Conservation (phyloP, 495 filamentous ascomycete genomes). For the Pseudevernia furfuracea region DNA sequence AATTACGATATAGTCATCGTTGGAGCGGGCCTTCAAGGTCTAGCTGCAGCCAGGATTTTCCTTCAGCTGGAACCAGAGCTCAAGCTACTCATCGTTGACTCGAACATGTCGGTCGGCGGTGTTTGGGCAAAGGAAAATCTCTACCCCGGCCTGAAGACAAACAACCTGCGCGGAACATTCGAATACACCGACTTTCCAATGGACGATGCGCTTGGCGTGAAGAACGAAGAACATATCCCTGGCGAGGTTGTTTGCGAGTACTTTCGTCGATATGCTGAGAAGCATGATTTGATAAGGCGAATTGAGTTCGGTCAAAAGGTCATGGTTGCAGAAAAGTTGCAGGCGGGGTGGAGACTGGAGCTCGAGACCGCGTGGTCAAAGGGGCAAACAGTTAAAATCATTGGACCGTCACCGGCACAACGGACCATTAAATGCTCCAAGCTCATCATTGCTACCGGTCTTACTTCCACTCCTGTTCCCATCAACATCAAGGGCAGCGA, state of each 20-base stretch:
- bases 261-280: conserved; percentile 52
- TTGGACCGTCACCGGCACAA: background rate
- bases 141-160: conserved; percentile 61
- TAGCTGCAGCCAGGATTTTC: conserved; percentile 55
- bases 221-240: conserved; percentile 58
- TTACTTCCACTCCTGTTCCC: conserved; percentile 55
- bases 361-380: conserved; percentile 15
- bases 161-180: conserved; percentile 56
- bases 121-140: conserved; percentile 59
- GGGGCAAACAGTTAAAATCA: conserved; percentile 8
- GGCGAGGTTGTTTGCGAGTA: conserved; percentile 60
- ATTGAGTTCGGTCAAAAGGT: conserved; percentile 50
- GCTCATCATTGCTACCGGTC: conserved; percentile 62
- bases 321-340: conserved; percentile 41
- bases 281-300: conserved; percentile 47
- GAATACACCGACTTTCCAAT: conserved; percentile 71
- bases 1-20: conserved; percentile 17
- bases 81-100: conserved; percentile 47
- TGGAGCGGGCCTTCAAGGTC: conserved; percentile 49
- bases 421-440: conserved; percentile 43
- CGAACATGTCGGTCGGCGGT: conserved; percentile 53
- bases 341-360: conserved; percentile 38
- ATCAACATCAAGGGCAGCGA: conserved; percentile 44
- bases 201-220: conserved; percentile 53
- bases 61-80: conserved; percentile 45